Conservation (phyloP, 2,329 filamentous ascomycete species). For the Ustilaginoidea virens region DNA sequence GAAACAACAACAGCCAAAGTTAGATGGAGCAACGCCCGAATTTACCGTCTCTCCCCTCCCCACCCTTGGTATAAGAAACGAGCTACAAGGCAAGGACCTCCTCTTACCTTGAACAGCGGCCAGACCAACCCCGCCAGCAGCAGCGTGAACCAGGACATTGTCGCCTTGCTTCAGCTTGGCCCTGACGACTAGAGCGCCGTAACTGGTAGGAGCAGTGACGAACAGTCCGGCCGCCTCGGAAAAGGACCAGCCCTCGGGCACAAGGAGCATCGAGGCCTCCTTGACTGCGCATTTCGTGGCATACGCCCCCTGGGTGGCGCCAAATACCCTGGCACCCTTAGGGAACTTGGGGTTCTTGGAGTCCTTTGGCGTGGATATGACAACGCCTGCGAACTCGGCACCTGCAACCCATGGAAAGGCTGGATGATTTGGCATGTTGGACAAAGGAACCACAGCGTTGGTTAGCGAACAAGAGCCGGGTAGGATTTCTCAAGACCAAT, state of each 20-base stretch:
- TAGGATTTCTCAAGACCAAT: too few relatives aligned
- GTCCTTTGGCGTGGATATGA: constrained; percentile 49
- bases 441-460: too few relatives aligned
- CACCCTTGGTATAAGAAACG: too few relatives aligned
- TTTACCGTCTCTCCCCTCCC: too few relatives aligned
- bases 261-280: constrained; percentile 53
- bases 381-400: constrained; percentile 69
- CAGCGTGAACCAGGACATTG: constrained; percentile 79
- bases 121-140: constrained; percentile 79
- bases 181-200: constrained; percentile 65
- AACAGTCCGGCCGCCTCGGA: constrained; percentile 78
- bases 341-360: constrained; percentile 46
- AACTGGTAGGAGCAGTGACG: constrained; percentile 82
- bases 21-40: too few relatives aligned
- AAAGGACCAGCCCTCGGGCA: constrained; percentile 72
- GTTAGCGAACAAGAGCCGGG: too few relatives aligned
- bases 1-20: background rate
- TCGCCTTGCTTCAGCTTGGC: constrained; percentile 68
- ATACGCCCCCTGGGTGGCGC: constrained; percentile 73
- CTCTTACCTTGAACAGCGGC: constrained; percentile 71
- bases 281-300: constrained; percentile 55
- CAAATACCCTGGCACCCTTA: constrained; percentile 72
- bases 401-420: constrained; percentile 78
- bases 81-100: constrained; percentile 5
- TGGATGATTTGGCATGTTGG: too few relatives aligned